Percentiles rank a stretch among this genome's conserved stretches.
Evolutionary conservation across 2,329 filamentous ascomycete species (phyloP).

Genomic region (Dactylonectria macrodidyma): DNA sequence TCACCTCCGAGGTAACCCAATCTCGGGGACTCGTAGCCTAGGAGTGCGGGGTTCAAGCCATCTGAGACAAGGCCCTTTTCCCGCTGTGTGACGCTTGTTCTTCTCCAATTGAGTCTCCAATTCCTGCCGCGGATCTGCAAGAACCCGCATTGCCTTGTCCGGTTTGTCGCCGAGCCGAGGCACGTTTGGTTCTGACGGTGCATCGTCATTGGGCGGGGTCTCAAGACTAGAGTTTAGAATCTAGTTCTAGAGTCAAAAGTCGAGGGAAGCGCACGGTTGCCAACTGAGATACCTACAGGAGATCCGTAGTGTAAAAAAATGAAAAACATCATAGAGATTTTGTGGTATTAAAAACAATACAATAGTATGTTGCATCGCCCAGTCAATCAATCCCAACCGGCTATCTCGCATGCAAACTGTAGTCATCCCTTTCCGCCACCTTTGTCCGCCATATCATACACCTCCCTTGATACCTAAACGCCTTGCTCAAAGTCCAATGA

Average conservation of each 20-base stretch:
- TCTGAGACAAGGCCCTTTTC: slow-evolving; percentile 10
- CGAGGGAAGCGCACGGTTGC: too few species aligned
- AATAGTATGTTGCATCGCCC: slow-evolving; percentile 16
- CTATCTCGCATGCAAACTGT: slow-evolving; percentile 23
- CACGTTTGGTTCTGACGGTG: not conserved
- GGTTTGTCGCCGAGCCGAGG: slow-evolving; percentile 17
- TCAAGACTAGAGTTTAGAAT: not conserved
- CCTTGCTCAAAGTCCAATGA: slow-evolving; percentile 48
- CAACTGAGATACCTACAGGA: too few species aligned
- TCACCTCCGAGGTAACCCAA: slow-evolving; percentile 40
- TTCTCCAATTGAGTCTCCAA: slow-evolving; percentile 6
- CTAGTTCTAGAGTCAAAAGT: too few species aligned
- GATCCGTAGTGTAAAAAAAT: not conserved
- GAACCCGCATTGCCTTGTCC: slow-evolving; percentile 2
- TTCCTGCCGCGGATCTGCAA: slow-evolving; percentile 16
- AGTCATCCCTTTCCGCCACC: slow-evolving; percentile 7
- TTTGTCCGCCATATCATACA: slow-evolving; percentile 30
- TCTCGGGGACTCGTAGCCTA: slow-evolving; percentile 7
- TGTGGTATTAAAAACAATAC: slow-evolving; percentile 25
- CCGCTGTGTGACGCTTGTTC: slow-evolving; percentile 16
- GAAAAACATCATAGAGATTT: slow-evolving; percentile 1
- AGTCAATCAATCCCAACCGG: slow-evolving; percentile 1
- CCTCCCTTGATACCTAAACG: slow-evolving; percentile 41
- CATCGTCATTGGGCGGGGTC: not conserved
- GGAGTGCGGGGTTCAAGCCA: slow-evolving; percentile 42